phyloP scores from a whole-genome alignment of 768 basidiomycete genomes.

The Leccinum subtestaceum region DNA sequence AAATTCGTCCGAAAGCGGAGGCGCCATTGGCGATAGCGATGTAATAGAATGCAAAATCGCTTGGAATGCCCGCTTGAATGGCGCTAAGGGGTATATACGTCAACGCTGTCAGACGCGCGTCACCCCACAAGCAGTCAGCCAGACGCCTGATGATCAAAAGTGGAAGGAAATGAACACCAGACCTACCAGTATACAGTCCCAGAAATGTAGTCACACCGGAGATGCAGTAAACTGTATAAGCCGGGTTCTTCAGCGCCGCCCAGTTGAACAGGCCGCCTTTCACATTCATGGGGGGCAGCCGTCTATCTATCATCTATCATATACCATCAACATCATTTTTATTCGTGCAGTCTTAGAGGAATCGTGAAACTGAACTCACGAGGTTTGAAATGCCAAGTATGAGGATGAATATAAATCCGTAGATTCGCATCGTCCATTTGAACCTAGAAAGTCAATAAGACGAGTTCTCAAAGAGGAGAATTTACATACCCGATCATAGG shows the following conservation, averaged over 20 bases:
- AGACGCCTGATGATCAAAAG: neutral
- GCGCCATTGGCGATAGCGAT: conserved; percentile 66
- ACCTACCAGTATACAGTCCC: conserved; percentile 64
- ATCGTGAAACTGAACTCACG: conserved; percentile 26
- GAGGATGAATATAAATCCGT: conserved; percentile 60
- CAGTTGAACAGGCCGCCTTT: conserved; percentile 62
- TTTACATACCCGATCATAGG: conserved; percentile 48
- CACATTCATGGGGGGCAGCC: conserved; percentile 52
- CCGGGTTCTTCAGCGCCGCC: conserved; percentile 43
- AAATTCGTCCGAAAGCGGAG: conserved; percentile 59
- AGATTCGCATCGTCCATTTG: conserved; percentile 70
- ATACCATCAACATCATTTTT: neutral
- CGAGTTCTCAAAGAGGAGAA: neutral
- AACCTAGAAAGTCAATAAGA: conserved; percentile 43
- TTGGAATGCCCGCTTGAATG: conserved; percentile 43
- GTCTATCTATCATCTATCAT: conserved; percentile 37
- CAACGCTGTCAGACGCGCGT: conserved; percentile 40
- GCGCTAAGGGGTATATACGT: conserved; percentile 68
- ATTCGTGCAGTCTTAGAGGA: neutral
- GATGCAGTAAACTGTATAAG: conserved; percentile 55
- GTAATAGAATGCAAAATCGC: conserved; percentile 58
- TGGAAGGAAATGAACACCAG: neutral
- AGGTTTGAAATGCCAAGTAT: conserved; percentile 57
- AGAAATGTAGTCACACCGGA: conserved; percentile 61
- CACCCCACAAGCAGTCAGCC: neutral